phyloP scores from a whole-genome alignment of 768 basidiomycete genomes.

The Phylloporus sp. region DNA sequence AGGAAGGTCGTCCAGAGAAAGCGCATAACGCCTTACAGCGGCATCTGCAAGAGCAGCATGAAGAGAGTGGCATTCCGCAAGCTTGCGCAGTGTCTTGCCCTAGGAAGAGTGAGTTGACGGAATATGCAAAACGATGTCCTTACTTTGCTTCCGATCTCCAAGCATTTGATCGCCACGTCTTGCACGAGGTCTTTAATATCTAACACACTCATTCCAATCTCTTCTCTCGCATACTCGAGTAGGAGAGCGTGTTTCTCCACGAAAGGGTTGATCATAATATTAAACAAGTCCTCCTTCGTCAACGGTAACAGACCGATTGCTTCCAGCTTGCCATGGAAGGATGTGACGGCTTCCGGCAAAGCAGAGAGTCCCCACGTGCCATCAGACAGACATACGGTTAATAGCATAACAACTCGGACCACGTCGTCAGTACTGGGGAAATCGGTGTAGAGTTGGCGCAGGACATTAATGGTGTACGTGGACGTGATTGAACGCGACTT shows the following conservation, averaged over 20 bases:
- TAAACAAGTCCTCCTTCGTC: conserved; percentile 52
- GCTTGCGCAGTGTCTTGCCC: conserved; percentile 62
- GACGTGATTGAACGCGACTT: conserved; percentile 62
- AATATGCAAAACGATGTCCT: conserved; percentile 1
- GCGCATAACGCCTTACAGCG: conserved; percentile 47
- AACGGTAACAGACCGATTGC: conserved; percentile 51
- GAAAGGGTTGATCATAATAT: conserved; percentile 65
- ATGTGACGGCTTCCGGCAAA: conserved; percentile 21
- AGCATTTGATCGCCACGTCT: conserved; percentile 55
- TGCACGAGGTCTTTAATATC: conserved; percentile 46
- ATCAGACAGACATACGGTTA: conserved; percentile 53
- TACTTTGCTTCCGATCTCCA: conserved; percentile 55
- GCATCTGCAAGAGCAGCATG: conserved; percentile 38
- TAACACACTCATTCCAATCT: conserved; percentile 38
- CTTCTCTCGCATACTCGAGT: conserved; percentile 44
- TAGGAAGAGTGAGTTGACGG: conserved; percentile 24
- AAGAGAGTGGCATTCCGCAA: conserved; percentile 48
- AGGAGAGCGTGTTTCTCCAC: conserved; percentile 52
- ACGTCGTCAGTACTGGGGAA: conserved; percentile 57
- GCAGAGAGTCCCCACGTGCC: conserved; percentile 25
- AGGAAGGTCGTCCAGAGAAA: conserved; percentile 54
- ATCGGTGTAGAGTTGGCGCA: conserved; percentile 61
- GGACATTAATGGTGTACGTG: conserved; percentile 41
- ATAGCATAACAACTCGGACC: conserved; percentile 69
- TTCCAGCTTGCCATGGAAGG: conserved; percentile 49